These are phyloP conservation scores for Warburgia ugandensis DNA, from an alignment of 164 flowering plant genomes.

Conservation along the genomic window DNA sequence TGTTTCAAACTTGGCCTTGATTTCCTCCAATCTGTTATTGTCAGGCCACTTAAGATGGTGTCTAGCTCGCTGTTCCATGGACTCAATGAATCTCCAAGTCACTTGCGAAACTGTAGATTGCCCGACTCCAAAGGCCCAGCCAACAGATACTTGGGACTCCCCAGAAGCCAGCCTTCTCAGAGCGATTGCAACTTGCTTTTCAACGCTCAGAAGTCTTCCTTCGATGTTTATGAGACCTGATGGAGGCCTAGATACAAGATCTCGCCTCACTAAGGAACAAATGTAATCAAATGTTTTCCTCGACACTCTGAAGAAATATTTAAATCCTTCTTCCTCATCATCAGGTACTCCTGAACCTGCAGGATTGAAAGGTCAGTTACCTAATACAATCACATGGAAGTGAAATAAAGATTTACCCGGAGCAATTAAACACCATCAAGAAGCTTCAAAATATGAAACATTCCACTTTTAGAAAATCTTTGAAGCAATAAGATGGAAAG, in stretches of 20 bases:
- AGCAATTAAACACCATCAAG: background rate
- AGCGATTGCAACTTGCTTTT: conserved; percentile 95
- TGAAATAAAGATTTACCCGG: background rate
- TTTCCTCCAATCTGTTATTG: conserved; percentile 34
- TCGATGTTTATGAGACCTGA: conserved; percentile 98
- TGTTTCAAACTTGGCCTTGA: conserved; percentile 55
- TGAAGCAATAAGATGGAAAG: no score
- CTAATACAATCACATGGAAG: background rate
- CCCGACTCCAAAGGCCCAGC: conserved; percentile 89
- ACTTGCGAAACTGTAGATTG: conserved; percentile 98
- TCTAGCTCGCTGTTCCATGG: conserved; percentile 84
- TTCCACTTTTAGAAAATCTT: background rate
- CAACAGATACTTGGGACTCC: conserved; percentile 93
- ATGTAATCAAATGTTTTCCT: conserved; percentile 77
- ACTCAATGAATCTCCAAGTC: conserved; percentile 94
- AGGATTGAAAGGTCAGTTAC: conserved; percentile 2
- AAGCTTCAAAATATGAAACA: background rate
- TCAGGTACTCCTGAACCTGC: conserved; percentile 36
- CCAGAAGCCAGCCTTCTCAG: conserved; percentile 92
- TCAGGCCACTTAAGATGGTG: conserved; percentile 93
- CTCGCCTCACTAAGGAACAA: conserved; percentile 81
- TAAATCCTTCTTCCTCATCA: conserved; percentile 75
- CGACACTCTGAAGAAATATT: conserved; percentile 78
- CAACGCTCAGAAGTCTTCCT: conserved; percentile 94
- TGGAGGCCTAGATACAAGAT: conserved; percentile 95